Conservation (phyloP, 306 rosid species). For the Spatholobus suberectus region DNA sequence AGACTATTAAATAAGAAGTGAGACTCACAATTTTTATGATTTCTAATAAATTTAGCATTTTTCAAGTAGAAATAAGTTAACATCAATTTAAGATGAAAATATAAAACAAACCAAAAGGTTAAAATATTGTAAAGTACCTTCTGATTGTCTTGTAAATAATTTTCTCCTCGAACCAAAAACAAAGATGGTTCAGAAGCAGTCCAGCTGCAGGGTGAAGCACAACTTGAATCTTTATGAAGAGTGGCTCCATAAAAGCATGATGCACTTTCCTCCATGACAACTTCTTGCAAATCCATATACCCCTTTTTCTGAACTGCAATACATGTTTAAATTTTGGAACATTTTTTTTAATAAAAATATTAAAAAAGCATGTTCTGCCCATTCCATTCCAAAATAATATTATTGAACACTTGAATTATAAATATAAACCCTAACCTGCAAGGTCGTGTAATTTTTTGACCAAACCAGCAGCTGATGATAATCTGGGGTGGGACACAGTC, state of each 20-base stretch:
- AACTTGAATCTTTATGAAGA: slow-evolving; percentile 69
- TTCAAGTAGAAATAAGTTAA: not conserved
- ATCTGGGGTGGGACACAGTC: slow-evolving; percentile 54
- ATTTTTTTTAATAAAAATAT: slow-evolving; percentile 32
- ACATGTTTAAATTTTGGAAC: slow-evolving; percentile 2
- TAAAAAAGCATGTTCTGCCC: not conserved
- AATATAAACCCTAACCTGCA: slow-evolving; percentile 63
- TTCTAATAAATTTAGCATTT: too few species aligned
- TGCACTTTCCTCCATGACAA: slow-evolving; percentile 51
- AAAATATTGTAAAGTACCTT: slow-evolving; percentile 60
- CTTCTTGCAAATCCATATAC: slow-evolving; percentile 65
- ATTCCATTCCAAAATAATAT: not conserved
- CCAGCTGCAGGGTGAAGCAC: slow-evolving; percentile 70
- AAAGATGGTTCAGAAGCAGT: slow-evolving; percentile 81
- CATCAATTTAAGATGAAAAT: not conserved
- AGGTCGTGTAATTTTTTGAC: slow-evolving; percentile 78
- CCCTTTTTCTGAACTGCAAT: slow-evolving; percentile 83
- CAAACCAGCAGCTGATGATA: slow-evolving; percentile 66
- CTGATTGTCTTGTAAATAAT: slow-evolving; percentile 61
- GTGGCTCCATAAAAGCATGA: slow-evolving; percentile 69
- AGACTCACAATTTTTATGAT: too few species aligned
- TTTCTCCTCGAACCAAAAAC: slow-evolving; percentile 80
- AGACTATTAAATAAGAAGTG: too few species aligned
- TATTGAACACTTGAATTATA: not conserved
- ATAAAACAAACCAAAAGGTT: not conserved